Evolutionary conservation across 208 protist genomes (phyloP), one percentile per base, ranked within the genome.

Genomic region (Giardia muris): DNA sequence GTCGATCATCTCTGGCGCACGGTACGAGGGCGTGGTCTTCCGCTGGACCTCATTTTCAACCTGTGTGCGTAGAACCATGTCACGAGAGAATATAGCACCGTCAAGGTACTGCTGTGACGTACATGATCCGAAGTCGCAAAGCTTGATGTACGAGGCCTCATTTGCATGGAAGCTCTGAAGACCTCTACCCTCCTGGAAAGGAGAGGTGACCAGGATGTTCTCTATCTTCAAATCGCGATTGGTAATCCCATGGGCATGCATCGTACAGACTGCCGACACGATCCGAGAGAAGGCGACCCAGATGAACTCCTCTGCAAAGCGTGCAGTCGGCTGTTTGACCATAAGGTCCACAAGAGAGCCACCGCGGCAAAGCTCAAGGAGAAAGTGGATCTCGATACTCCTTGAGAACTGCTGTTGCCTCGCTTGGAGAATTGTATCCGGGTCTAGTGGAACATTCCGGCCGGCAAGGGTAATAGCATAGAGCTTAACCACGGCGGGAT

Each of bases 51-150:
- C 87, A 1, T 3, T 2, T 45, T 3, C 87, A 2, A 90, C 1
- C 0, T 0, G 2, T 4, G 2, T 47, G 2, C 87, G n/a, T 1
- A 90, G 44, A 10, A 2, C 1, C 10, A 45, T 0, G n/a, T 90
- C 45, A 43, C n/a, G 4, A 67, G 45, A 67, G 45, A 90, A 47
- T 10, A 47, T n/a, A 4, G 2, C 48, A 4, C 87, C 87, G 1
- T 3, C 44, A 1, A 39, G 10, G 43, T 90, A 47, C n/a, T 47
- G 44, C 0, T 44, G n/a, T 47, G 1, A 1, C 43, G 87, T 47
- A 45, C 86, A 89, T 4, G 87, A 90, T 2, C 87, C 87, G 87
- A 90, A 90, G 44, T 90, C 87, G n/a, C 87, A 90, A 47, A 90
- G n/a, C 4, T 47, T 2, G 43, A 90, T 2, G 2, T 90, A 2